Conservation (phyloP, 1,284 basidiomycete species). For the Ustilago hordei region DNA sequence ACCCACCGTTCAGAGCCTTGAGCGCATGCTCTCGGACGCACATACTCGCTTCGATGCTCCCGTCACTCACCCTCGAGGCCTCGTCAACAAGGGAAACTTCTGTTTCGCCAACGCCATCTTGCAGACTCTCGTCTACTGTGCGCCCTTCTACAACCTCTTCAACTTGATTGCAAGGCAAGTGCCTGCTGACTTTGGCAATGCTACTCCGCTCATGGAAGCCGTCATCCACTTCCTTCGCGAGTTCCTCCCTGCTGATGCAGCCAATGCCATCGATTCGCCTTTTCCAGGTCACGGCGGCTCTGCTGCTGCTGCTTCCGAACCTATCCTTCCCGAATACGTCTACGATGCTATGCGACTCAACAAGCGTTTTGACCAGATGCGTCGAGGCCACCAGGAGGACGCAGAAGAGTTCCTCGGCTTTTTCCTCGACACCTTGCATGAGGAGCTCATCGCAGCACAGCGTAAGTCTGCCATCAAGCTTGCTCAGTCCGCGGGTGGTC, state of each 20-base stretch:
- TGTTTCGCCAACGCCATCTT: slow-evolving; percentile 96
- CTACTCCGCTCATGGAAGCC: slow-evolving; percentile 85
- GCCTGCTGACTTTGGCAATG: slow-evolving; percentile 72
- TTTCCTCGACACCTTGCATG: slow-evolving; percentile 93
- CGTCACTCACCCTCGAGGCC: slow-evolving; percentile 79
- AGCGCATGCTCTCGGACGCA: slow-evolving; percentile 45
- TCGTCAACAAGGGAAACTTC: slow-evolving; percentile 96
- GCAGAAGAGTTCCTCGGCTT: slow-evolving; percentile 99
- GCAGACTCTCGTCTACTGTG: slow-evolving; percentile 89
- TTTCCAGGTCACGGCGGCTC: slow-evolving; percentile 18
- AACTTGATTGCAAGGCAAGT: slow-evolving; percentile 76
- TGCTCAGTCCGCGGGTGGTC: slow-evolving; percentile 64
- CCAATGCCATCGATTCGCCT: slow-evolving; percentile 28
- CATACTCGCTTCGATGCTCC: slow-evolving; percentile 65
- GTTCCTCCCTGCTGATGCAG: slow-evolving; percentile 72
- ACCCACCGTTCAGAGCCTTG: slow-evolving; percentile 38
- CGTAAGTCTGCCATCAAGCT: slow-evolving; percentile 68
- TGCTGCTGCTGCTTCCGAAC: slow-evolving; percentile 65
- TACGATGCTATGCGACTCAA: slow-evolving; percentile 96
- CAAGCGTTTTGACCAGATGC: slow-evolving; percentile 91
- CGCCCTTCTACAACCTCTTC: slow-evolving; percentile 85
- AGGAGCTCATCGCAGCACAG: slow-evolving; percentile 82
- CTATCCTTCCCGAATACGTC: slow-evolving; percentile 88
- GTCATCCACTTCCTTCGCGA: slow-evolving; percentile 83
- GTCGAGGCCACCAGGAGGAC: slow-evolving; percentile 95